Percentiles rank a stretch among this genome's conserved stretches.
These are phyloP conservation scores for Gossypium longicalyx DNA, from an alignment of 345 rosid species.

Conservation along the genomic window DNA sequence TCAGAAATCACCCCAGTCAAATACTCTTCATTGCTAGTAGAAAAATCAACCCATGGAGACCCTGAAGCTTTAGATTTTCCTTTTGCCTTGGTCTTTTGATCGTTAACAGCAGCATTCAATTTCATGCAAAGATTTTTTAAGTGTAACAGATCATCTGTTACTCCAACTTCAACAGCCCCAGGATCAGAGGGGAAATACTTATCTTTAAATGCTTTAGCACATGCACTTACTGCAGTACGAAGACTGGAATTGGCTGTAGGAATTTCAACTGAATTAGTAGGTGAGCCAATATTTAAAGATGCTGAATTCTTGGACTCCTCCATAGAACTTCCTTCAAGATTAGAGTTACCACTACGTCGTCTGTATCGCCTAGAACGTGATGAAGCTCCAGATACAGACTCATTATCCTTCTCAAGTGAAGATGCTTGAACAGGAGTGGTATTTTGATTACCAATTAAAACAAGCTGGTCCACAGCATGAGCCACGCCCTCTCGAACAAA, in stretches of 20 bases:
- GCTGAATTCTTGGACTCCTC: constrained; percentile 65
- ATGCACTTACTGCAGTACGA: constrained; percentile 67
- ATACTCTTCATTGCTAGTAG: constrained; percentile 74
- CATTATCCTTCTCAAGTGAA: constrained; percentile 71
- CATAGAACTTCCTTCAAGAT: constrained; percentile 53
- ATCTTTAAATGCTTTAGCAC: constrained; percentile 89
- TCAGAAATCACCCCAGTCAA: constrained; percentile 76
- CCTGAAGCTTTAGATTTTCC: constrained; percentile 86
- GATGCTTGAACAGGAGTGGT: constrained; percentile 41
- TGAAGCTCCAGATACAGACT: constrained; percentile 54
- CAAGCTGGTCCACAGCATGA: constrained; percentile 96
- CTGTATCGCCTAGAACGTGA: constrained; percentile 90
- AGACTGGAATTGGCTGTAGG: constrained; percentile 64
- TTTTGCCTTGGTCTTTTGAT: constrained; percentile 76
- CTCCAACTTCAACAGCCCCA: constrained; percentile 81
- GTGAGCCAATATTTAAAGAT: constrained; percentile 55
- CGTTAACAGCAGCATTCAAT: constrained; percentile 70
- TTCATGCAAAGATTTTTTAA: constrained; percentile 80
- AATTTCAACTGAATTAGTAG: constrained; percentile 58
- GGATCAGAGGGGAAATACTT: constrained; percentile 75
- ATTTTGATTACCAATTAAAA: constrained; percentile 59
- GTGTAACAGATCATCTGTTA: constrained; percentile 91
- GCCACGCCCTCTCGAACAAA: constrained; percentile 98
- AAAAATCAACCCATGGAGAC: constrained; percentile 44
- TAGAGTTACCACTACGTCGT: constrained; percentile 68